Evolutionary conservation across 768 basidiomycete species (phyloP).

Genomic region (Omphalotus guepiniiformis): DNA sequence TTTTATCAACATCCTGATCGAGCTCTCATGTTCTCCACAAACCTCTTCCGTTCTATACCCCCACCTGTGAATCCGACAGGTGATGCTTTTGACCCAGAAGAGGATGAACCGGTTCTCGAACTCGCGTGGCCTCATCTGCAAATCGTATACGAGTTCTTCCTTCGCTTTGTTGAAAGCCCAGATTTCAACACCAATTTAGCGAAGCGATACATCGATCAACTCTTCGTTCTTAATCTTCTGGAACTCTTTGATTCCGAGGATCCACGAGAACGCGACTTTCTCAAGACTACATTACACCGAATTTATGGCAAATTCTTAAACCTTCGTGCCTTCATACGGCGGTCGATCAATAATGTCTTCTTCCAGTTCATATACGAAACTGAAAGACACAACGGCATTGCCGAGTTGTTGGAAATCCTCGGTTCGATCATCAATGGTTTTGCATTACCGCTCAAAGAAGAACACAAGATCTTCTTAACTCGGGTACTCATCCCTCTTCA

Average conservation of each 20-base stretch:
- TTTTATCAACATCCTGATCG: conserved; percentile 6
- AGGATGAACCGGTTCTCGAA: conserved; percentile 98
- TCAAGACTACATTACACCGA: conserved; percentile 97
- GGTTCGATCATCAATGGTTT: conserved; percentile 99
- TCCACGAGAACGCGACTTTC: conserved; percentile 96
- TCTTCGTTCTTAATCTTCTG: conserved; percentile 92
- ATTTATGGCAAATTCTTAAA: conserved; percentile 99
- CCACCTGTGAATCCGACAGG: conserved; percentile 98
- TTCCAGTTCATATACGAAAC: conserved; percentile 99
- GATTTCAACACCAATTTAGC: conserved; percentile 99
- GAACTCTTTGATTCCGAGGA: conserved; percentile 99
- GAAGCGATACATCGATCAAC: conserved; percentile 95
- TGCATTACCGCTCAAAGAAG: conserved; percentile 94
- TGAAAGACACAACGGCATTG: conserved; percentile 98
- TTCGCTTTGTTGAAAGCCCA: conserved; percentile 94
- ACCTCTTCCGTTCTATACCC: conserved; percentile 99
- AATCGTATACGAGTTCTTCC: conserved; percentile 99
- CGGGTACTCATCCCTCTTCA: conserved; percentile 93
- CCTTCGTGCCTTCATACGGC: conserved; percentile 95
- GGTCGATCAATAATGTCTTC: conserved; percentile 99
- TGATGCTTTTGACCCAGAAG: conserved; percentile 98
- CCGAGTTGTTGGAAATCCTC: conserved; percentile 94
- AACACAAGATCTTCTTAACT: conserved; percentile 97
- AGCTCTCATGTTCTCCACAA: conserved; percentile 81
- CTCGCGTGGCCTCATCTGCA: conserved; percentile 99